These are phyloP conservation scores for Blastocystis sp. DNA, from an alignment of 352 stramenopile species.

Conservation along the genomic window DNA sequence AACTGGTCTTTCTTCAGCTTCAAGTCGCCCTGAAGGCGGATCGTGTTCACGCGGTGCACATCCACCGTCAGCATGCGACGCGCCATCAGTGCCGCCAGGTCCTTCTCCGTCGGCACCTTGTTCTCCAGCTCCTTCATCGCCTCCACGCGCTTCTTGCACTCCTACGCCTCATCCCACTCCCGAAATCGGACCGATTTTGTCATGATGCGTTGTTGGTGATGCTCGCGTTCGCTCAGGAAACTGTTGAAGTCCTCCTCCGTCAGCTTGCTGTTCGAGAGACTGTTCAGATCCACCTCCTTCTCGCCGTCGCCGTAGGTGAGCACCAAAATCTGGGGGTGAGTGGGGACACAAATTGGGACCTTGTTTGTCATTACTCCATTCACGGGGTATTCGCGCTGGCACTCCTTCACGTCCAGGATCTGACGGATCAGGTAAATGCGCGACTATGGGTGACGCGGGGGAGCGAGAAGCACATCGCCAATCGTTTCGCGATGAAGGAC, in stretches of 20 bases:
- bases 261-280: constrained; percentile 36
- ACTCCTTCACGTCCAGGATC: constrained; percentile 42
- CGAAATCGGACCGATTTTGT: constrained; percentile 27
- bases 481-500: constrained; percentile 57
- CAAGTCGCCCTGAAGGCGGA: constrained; percentile 40
- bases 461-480: not conserved
- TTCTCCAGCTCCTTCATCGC: constrained; percentile 59
- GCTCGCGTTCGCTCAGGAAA: constrained; percentile 42
- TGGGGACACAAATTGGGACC: not conserved
- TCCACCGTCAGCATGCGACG: constrained; percentile 42
- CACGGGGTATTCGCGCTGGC: constrained; percentile 26
- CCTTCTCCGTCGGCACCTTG: constrained; percentile 56
- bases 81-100: constrained; percentile 20
- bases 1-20: constrained; percentile 55
- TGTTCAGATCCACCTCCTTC: constrained; percentile 49
- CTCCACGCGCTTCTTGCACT: constrained; percentile 53
- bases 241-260: constrained; percentile 28
- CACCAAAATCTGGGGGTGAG: constrained; percentile 20
- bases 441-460: not conserved
- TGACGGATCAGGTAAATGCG: constrained; percentile 56
- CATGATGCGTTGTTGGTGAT: constrained; percentile 43
- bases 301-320: constrained; percentile 50
- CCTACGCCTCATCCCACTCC: not conserved
- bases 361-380: constrained; percentile 18
- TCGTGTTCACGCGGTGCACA: constrained; percentile 46